Conservation (phyloP, 805 yeast genomes). For the Brettanomyces sp. region DNA sequence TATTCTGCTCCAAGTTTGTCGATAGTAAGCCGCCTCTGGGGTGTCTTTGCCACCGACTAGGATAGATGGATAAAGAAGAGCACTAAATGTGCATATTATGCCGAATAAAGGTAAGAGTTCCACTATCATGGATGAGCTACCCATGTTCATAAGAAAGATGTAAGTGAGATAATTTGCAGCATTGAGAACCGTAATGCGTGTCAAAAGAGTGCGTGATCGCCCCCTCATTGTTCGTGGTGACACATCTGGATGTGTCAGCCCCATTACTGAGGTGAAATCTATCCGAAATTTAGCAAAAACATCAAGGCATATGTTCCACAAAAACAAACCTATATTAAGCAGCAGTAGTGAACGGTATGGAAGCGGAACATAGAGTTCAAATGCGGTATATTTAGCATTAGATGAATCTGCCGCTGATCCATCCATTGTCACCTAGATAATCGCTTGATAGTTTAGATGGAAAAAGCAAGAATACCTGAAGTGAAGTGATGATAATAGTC, state of each 20-base stretch:
- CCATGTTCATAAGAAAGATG: slow-evolving; percentile 15
- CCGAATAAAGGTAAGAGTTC: slow-evolving; percentile 31
- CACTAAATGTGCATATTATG: slow-evolving; percentile 25
- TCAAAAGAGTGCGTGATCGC: slow-evolving; percentile 9
- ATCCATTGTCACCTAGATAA: too few species aligned
- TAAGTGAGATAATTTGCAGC: slow-evolving; percentile 22
- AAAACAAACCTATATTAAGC: slow-evolving; percentile 38
- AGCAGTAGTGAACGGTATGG: slow-evolving; percentile 43
- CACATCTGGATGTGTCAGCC: slow-evolving; percentile 18
- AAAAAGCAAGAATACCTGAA: too few species aligned
- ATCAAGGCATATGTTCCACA: slow-evolving; percentile 43
- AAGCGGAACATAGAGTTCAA: slow-evolving; percentile 27
- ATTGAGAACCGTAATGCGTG: slow-evolving; percentile 17
- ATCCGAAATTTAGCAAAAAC: slow-evolving; percentile 30
- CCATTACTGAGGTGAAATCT: slow-evolving; percentile 36
- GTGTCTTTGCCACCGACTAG: slow-evolving; percentile 11
- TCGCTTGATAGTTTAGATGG: too few species aligned
- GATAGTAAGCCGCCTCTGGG: slow-evolving; percentile 34
- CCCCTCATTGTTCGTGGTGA: slow-evolving; percentile 9
- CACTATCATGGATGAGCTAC: slow-evolving; percentile 17
- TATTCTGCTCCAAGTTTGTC: slow-evolving; percentile 43
- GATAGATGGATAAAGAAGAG: slow-evolving; percentile 26
- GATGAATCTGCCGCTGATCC: neutral
- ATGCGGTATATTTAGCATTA: slow-evolving; percentile 1
- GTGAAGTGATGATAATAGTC: too few species aligned